These are phyloP conservation scores for Clarireedia hainanense DNA, from an alignment of 2,329 filamentous ascomycete genomes.

Conservation along the genomic window DNA sequence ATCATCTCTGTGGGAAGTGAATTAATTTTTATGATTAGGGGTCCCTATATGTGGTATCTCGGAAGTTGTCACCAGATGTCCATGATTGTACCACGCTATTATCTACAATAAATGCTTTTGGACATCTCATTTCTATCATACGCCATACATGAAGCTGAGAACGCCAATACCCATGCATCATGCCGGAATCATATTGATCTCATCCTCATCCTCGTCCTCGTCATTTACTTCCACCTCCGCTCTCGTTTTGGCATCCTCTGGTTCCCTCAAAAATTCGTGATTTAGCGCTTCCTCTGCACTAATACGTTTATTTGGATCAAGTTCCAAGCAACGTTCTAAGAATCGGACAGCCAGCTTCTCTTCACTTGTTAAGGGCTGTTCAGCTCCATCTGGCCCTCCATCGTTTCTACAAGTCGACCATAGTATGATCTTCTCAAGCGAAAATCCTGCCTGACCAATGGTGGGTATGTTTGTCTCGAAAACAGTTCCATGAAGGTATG, in stretches of 20 bases:
- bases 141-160: slow-evolving; percentile 4
- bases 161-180: slow-evolving; percentile 1
- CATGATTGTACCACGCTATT: slow-evolving; percentile 7
- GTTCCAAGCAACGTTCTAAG: slow-evolving; percentile 62
- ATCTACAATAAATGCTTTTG: slow-evolving; percentile 15
- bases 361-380: slow-evolving; percentile 49
- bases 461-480: slow-evolving; percentile 92
- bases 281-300: slow-evolving; percentile 66
- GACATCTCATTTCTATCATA: slow-evolving; percentile 5
- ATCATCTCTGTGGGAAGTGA: slow-evolving; percentile 6
- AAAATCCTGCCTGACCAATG: slow-evolving; percentile 76
- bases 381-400: slow-evolving; percentile 41
- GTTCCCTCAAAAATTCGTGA: slow-evolving; percentile 53
- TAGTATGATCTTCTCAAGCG: slow-evolving; percentile 84
- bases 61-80: slow-evolving; percentile 4
- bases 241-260: slow-evolving; percentile 45
- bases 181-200: slow-evolving; percentile 8
- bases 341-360: slow-evolving; percentile 70
- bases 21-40: slow-evolving; percentile 10
- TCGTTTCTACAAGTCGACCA: slow-evolving; percentile 82
- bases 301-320: slow-evolving; percentile 67
- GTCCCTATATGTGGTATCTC: slow-evolving; percentile 16
- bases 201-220: slow-evolving; percentile 27
- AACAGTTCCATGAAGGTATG: slow-evolving; percentile 78
- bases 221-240: slow-evolving; percentile 36